Conservation (phyloP, 2,329 filamentous ascomycete genomes). For the Monosporascus sp. region DNA sequence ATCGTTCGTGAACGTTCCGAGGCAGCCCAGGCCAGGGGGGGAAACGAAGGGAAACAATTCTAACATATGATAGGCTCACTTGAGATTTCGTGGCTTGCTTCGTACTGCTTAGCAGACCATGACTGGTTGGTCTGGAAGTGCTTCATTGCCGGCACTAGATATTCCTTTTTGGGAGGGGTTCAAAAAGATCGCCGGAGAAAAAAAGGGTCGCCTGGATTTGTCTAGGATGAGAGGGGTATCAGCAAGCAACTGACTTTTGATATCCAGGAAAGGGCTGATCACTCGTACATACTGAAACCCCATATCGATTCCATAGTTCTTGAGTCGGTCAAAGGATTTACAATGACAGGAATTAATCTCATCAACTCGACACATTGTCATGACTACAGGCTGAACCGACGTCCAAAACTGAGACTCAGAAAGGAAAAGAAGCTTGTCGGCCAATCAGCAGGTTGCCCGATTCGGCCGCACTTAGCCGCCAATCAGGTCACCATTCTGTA, state of each 20-base stretch:
- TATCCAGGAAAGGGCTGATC: too few species aligned
- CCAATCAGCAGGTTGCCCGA: conserved; percentile 12
- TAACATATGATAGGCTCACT: conserved; percentile 24
- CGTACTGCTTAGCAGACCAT: conserved; percentile 22
- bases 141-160: background rate
- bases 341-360: background rate
- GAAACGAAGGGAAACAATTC: conserved; percentile 8
- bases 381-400: background rate
- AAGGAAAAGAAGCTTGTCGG: background rate
- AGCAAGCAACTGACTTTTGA: too few species aligned
- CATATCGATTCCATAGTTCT: too few species aligned
- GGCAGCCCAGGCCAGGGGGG: conserved; percentile 16
- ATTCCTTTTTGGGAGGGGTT: too few species aligned
- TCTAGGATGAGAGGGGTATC: too few species aligned
- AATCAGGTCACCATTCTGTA: conserved; percentile 4
- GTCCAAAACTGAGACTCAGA: background rate
- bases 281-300: too few species aligned
- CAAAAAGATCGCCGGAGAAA: too few species aligned
- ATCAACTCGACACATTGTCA: background rate
- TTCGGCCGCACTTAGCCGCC: conserved; percentile 6
- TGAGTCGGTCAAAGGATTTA: too few species aligned
- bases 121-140: conserved; percentile 14
- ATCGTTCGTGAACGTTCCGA: conserved; percentile 32
- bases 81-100: conserved; percentile 26
- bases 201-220: too few species aligned